Percentiles rank a stretch among this genome's conserved stretches.
Conservation (phyloP, 306 rosid genomes). For the Begonia masoniana region DNA sequence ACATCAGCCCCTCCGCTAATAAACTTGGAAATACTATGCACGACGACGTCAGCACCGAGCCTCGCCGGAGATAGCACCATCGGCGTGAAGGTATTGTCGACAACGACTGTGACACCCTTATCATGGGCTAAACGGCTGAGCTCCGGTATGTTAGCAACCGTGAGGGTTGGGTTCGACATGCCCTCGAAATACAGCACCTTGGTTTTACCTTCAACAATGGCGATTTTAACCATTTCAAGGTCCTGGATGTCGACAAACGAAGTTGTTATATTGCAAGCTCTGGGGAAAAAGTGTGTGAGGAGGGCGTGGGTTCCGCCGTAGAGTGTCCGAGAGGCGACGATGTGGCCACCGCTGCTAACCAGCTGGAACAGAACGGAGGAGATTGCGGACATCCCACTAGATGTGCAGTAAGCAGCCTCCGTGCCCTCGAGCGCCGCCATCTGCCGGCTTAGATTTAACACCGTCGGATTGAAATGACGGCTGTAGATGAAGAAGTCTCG, state of each 20-base stretch:
- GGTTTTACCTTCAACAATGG: constrained; percentile 51
- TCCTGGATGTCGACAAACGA: constrained; percentile 50
- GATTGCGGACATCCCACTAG: constrained; percentile 87
- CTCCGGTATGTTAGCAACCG: constrained; percentile 60
- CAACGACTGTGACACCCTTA: constrained; percentile 70
- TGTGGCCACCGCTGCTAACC: constrained; percentile 43
- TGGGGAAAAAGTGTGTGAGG: constrained; percentile 50
- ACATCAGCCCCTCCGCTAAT: constrained; percentile 92
- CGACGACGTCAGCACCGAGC: constrained; percentile 83
- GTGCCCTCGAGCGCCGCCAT: constrained; percentile 91
- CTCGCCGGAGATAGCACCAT: constrained; percentile 65
- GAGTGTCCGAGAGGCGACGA: constrained; percentile 47
- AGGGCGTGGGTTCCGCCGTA: constrained; percentile 94
- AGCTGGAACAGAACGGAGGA: constrained; percentile 53
- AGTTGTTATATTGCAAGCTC: constrained; percentile 47
- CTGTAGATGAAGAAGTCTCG: constrained; percentile 82
- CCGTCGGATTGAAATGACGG: constrained; percentile 95
- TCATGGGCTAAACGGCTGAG: constrained; percentile 47
- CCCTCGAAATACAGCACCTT: constrained; percentile 62
- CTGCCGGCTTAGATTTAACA: constrained; percentile 62
- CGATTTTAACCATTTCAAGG: constrained; percentile 32
- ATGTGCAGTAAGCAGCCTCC: constrained; percentile 87
- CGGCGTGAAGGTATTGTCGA: constrained; percentile 82
- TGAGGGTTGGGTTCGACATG: constrained; percentile 55
- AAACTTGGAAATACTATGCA: constrained; percentile 83